Evolutionary conservation across 495 filamentous ascomycete genomes (phyloP).

Genomic region (Aspergillus funiculosus): DNA sequence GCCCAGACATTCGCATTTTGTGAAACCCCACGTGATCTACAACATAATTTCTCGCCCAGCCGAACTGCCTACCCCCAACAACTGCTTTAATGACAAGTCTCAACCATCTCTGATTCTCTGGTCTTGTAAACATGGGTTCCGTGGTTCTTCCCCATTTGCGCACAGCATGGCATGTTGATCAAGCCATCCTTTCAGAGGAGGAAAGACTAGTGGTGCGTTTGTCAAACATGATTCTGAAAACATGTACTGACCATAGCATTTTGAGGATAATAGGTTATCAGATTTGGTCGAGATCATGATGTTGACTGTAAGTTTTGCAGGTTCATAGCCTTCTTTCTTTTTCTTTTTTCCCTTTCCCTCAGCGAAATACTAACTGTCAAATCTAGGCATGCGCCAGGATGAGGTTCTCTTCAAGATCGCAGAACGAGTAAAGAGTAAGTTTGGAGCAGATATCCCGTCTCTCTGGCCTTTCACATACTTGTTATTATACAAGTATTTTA

Average conservation of each 20-base stretch:
- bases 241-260: not conserved
- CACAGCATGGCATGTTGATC: constrained; percentile 95
- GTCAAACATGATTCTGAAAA: not conserved
- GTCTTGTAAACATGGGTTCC: constrained; percentile 63
- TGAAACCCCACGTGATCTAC: constrained; percentile 1
- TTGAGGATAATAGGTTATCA: constrained; percentile 44
- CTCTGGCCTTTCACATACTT: not conserved
- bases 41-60: not conserved
- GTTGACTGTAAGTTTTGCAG: constrained; percentile 49
- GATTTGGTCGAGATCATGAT: constrained; percentile 79
- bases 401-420: constrained; percentile 78
- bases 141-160: constrained; percentile 88
- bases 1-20: not conserved
- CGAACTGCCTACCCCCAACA: not conserved
- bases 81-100: constrained; percentile 1
- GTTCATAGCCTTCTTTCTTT: too few species aligned
- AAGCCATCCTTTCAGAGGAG: constrained; percentile 87
- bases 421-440: constrained; percentile 42
- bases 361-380: constrained; percentile 16
- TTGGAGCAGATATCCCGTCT: not conserved
- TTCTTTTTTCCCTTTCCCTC: not conserved
- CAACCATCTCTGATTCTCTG: not conserved
- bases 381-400: constrained; percentile 76
- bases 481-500: too few species aligned
- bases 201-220: constrained; percentile 77